These are phyloP conservation scores for Cyclotella baltica DNA, from an alignment of 108 stramenopile genomes.

Conservation along the genomic window DNA sequence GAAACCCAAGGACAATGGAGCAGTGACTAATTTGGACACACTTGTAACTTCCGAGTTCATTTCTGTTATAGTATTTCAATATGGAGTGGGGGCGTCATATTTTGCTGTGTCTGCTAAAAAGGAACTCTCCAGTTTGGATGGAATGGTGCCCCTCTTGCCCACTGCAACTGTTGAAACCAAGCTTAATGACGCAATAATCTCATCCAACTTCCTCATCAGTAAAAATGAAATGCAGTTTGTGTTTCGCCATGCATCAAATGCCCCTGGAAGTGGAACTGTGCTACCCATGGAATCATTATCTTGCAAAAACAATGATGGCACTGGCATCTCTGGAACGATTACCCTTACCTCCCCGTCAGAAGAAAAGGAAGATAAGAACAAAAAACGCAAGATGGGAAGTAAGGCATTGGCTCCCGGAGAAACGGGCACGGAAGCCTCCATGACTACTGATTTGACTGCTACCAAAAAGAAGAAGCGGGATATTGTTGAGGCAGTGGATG, in stretches of 20 bases:
- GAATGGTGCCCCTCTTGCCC: conserved; percentile 31
- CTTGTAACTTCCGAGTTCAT: neutral
- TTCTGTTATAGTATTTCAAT: neutral
- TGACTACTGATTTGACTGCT: conserved; percentile 42
- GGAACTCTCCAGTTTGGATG: neutral
- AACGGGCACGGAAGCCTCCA: conserved; percentile 41
- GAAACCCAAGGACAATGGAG: neutral
- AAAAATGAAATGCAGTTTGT: conserved; percentile 17
- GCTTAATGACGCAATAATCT: conserved; percentile 14
- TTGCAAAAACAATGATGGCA: conserved; percentile 20
- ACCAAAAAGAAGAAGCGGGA: conserved; percentile 6
- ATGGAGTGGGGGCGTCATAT: neutral
- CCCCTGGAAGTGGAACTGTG: conserved; percentile 16
- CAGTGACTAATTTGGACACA: neutral
- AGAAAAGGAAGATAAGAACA: neutral
- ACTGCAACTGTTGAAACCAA: conserved; percentile 24
- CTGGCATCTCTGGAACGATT: conserved; percentile 17
- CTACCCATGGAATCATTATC: conserved; percentile 44
- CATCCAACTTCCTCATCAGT: conserved; percentile 11
- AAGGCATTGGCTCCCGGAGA: conserved; percentile 45
- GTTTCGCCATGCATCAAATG: neutral
- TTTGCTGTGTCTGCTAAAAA: conserved; percentile 23
- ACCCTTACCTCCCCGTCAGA: neutral
- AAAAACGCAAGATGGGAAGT: conserved; percentile 33
- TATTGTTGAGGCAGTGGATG: neutral